A percentile compares a stretch with the other conserved stretches of the same genome.
Conservation (phyloP, 2,329 filamentous ascomycete species). For the Aspergillus nomiae region DNA sequence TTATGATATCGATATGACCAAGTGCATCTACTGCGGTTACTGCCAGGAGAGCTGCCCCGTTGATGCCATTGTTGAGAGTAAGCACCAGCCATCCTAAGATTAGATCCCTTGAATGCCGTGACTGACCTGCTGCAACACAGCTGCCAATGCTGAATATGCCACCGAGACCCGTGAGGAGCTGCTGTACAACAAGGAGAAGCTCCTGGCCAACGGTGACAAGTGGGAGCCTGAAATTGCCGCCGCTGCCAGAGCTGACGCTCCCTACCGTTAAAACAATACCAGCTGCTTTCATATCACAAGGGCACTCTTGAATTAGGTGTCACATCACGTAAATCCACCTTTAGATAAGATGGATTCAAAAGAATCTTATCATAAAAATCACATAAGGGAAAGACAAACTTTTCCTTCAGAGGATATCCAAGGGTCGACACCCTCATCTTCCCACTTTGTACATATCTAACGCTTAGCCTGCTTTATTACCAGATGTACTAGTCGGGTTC, state of each 20-base stretch:
- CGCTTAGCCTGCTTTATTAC: constrained; percentile 25
- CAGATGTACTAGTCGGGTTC: constrained; percentile 35
- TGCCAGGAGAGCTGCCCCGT: constrained; percentile 99
- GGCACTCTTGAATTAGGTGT: constrained; percentile 9
- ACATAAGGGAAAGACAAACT: constrained; percentile 4
- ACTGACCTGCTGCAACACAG: constrained; percentile 34
- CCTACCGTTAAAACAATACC: constrained; percentile 68
- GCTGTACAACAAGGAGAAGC: constrained; percentile 96
- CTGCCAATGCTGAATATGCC: constrained; percentile 73
- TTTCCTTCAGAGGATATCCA: constrained; percentile 9
- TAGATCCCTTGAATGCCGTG: constrained; percentile 9
- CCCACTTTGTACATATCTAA: constrained; percentile 37
- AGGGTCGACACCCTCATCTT: constrained; percentile 8
- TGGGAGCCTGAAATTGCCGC: constrained; percentile 98
- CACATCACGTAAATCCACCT: constrained; percentile 6
- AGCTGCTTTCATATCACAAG: constrained; percentile 1
- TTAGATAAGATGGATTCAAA: constrained; percentile 1
- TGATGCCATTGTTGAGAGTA: constrained; percentile 83
- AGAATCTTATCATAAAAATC: constrained; percentile 2
- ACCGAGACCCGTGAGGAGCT: constrained; percentile 87
- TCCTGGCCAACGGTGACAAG: constrained; percentile 86
- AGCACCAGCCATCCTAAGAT: constrained; percentile 30
- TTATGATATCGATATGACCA: constrained; percentile 99
- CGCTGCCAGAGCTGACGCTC: constrained; percentile 86
- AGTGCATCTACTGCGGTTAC: constrained; percentile 99